Evolutionary conservation across 805 yeast species (phyloP).

Genomic region (Metschnikowia colocasiae): DNA sequence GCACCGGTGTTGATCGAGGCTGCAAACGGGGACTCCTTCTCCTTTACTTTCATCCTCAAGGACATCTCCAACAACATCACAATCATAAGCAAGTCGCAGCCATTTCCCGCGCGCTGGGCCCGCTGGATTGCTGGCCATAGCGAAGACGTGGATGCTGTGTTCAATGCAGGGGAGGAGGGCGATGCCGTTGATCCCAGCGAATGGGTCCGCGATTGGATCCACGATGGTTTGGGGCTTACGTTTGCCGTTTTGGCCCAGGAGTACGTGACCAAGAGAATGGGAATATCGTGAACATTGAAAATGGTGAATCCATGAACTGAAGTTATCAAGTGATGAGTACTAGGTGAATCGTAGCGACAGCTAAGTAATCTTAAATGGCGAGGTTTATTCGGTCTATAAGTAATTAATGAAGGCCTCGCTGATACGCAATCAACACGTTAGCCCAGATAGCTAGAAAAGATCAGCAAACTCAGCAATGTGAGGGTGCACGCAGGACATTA

Average conservation of each 20-base stretch:
- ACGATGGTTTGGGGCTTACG: slow-evolving; percentile 63
- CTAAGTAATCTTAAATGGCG: no score
- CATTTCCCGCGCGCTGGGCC: slow-evolving; percentile 88
- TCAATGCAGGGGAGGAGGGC: slow-evolving; percentile 23
- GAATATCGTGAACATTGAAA: slow-evolving; percentile 42
- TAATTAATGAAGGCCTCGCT: neutral
- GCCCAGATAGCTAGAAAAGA: slow-evolving; percentile 27
- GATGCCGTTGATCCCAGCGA: slow-evolving; percentile 36
- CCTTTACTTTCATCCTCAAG: slow-evolving; percentile 69
- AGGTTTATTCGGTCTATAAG: slow-evolving; percentile 2
- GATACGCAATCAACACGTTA: neutral
- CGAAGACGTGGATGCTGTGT: slow-evolving; percentile 18
- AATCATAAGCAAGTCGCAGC: slow-evolving; percentile 75
- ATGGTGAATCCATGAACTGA: no score
- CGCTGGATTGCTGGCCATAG: slow-evolving; percentile 72
- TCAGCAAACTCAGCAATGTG: slow-evolving; percentile 45
- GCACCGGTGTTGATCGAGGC: slow-evolving; percentile 42
- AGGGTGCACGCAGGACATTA: slow-evolving; percentile 31
- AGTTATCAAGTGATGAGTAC: no score
- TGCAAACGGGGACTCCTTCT: slow-evolving; percentile 54
- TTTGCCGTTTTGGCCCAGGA: slow-evolving; percentile 88
- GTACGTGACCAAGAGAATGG: slow-evolving; percentile 90
- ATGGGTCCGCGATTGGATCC: slow-evolving; percentile 46
- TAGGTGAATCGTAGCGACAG: no score
- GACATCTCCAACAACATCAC: slow-evolving; percentile 78